These are phyloP conservation scores for Volutella citrinella DNA, from an alignment of 2,329 filamentous ascomycete genomes.

Conservation along the genomic window DNA sequence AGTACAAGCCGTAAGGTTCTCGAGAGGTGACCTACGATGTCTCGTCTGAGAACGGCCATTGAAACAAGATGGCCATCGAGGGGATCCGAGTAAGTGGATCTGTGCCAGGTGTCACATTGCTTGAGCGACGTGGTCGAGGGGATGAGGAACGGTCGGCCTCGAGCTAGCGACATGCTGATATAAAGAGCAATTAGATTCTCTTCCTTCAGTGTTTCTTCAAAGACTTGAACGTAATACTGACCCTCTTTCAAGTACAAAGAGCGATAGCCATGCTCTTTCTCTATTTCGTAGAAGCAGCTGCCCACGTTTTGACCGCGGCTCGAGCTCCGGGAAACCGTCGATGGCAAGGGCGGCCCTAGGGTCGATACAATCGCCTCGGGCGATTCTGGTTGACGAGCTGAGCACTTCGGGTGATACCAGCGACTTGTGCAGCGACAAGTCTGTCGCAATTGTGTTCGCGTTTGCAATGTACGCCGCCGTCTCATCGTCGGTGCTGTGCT, in stretches of 20 bases:
- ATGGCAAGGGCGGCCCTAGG: constrained; percentile 61
- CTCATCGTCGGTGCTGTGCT: constrained; percentile 68
- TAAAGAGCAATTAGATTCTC: too few species aligned
- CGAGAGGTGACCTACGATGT: constrained; percentile 47
- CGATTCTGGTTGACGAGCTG: too few species aligned
- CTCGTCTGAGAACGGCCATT: constrained; percentile 65
- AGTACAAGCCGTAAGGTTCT: constrained; percentile 6
- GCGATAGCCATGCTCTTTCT: constrained; percentile 67
- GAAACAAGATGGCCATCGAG: constrained; percentile 71
- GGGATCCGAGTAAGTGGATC: constrained; percentile 58
- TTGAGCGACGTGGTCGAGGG: constrained; percentile 64
- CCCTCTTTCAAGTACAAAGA: constrained; percentile 72
- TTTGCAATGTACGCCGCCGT: constrained; percentile 70
- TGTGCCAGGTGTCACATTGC: constrained; percentile 68
- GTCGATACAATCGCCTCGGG: constrained; percentile 67
- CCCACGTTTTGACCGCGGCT: constrained; percentile 58
- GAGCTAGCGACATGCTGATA: constrained; percentile 60
- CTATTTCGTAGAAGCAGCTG: constrained; percentile 59
- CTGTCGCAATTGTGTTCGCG: constrained; percentile 66
- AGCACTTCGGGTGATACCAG: constrained; percentile 51
- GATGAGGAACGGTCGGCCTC: constrained; percentile 66
- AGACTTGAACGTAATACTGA: constrained; percentile 25
- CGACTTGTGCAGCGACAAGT: constrained; percentile 68
- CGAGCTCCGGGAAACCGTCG: constrained; percentile 65
- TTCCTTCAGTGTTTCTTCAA: too few species aligned